Percentiles rank a stretch among this genome's conserved stretches.
Conservation (phyloP, 306 rosid species). For the Inga leiocalycina region DNA sequence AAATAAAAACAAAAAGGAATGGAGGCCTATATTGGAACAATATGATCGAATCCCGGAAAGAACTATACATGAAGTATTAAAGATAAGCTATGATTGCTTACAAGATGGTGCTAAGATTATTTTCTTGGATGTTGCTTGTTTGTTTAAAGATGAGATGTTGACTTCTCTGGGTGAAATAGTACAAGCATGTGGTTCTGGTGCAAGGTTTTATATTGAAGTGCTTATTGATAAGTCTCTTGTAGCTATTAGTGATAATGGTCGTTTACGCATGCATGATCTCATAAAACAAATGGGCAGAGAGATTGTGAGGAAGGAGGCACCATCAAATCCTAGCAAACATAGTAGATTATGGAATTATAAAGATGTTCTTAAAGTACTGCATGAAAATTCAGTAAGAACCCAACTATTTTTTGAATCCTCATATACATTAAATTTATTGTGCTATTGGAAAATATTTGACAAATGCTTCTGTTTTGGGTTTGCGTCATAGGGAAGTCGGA, state of each 20-base stretch:
- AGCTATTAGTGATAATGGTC: background rate
- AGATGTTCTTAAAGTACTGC: too few relatives aligned
- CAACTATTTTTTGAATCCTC: too few relatives aligned
- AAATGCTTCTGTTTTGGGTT: too few relatives aligned
- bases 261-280: too few relatives aligned
- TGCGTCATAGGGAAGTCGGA: too few relatives aligned
- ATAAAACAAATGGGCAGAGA: too few relatives aligned
- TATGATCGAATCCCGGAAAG: background rate
- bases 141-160: conserved; percentile 9
- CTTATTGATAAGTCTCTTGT: background rate
- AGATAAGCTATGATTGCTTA: background rate
- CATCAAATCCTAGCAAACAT: too few relatives aligned
- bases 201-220: background rate
- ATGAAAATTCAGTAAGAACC: background rate
- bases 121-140: conserved; percentile 36
- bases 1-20: background rate
- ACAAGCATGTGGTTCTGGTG: background rate
- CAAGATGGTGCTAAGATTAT: background rate
- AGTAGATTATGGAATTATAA: too few relatives aligned
- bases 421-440: too few relatives aligned
- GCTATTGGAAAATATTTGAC: too few relatives aligned
- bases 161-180: conserved; percentile 22
- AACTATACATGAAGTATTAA: background rate
- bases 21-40: background rate
- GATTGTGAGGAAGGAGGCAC: too few relatives aligned